Percentiles rank a stretch among this genome's conserved stretches.
These are phyloP conservation scores for Cercospora sp. DNA, from an alignment of 2,329 filamentous ascomycete species.

Conservation along the genomic window DNA sequence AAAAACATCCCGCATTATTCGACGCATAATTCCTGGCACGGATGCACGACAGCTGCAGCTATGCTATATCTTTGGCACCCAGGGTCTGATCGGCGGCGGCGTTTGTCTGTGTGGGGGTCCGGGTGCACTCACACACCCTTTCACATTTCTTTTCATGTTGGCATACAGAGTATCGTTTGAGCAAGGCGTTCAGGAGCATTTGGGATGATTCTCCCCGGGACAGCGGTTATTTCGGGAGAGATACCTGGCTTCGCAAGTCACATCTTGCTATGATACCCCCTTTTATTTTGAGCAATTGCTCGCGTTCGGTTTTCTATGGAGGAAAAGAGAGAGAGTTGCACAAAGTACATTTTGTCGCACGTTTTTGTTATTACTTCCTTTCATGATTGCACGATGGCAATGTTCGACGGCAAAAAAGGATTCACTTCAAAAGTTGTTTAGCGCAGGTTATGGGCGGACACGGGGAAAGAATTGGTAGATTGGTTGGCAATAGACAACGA, in stretches of 20 bases:
- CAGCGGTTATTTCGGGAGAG: constrained; percentile 26
- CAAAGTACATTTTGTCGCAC: neutral
- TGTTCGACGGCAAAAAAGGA: constrained; percentile 10
- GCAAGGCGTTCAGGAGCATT: constrained; percentile 35
- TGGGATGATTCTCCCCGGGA: constrained; percentile 34
- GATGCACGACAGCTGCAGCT: constrained; percentile 17
- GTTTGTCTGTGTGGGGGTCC: neutral
- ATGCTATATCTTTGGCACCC: constrained; percentile 4
- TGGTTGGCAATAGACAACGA: neutral
- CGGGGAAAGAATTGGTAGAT: neutral
- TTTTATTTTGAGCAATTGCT: constrained; percentile 10
- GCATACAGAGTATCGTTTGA: constrained; percentile 29
- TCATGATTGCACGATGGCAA: constrained; percentile 6
- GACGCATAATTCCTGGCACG: constrained; percentile 5
- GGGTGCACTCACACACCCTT: neutral
- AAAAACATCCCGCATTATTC: constrained; percentile 5
- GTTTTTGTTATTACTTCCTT: neutral
- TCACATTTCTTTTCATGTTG: constrained; percentile 19
- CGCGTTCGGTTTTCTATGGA: neutral
- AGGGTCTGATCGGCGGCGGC: constrained; percentile 3
- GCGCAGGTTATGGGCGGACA: neutral
- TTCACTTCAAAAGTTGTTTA: constrained; percentile 5
- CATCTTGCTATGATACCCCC: constrained; percentile 29
- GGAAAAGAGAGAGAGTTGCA: neutral
- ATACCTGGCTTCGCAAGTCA: constrained; percentile 33